Percentiles rank a stretch among this genome's conserved stretches.
Conservation (phyloP, 768 basidiomycete species). For the Melanogaster broomeanus region DNA sequence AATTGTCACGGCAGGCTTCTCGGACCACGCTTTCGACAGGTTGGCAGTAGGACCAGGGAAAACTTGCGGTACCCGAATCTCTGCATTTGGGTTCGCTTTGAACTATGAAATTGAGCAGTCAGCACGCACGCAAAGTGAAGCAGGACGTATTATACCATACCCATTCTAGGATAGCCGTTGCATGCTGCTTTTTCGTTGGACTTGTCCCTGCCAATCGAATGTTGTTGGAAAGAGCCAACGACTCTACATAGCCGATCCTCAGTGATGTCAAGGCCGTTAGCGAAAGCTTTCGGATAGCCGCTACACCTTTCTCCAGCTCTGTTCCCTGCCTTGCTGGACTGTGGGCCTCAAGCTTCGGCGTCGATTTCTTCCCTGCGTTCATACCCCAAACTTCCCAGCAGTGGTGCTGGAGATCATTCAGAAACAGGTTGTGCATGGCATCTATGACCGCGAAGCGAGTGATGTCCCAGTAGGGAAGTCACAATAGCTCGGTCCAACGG, state of each 20-base stretch:
- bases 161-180: too few relatives aligned
- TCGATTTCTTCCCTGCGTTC: not conserved
- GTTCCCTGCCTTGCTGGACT: not conserved
- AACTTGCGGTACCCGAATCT: not conserved
- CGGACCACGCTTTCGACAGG: constrained; percentile 2
- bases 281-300: not conserved
- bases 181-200: too few relatives aligned
- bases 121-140: too few relatives aligned
- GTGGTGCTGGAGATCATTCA: constrained; percentile 31
- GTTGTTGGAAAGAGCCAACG: not conserved
- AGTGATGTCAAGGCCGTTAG: not conserved
- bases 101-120: too few relatives aligned
- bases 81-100: not conserved
- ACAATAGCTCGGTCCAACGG: constrained; percentile 29
- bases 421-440: constrained; percentile 37
- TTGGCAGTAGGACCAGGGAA: not conserved
- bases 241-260: not conserved
- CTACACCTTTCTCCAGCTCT: not conserved
- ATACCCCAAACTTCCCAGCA: constrained; percentile 21
- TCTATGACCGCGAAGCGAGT: constrained; percentile 31
- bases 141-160: too few relatives aligned
- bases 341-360: not conserved
- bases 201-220: not conserved
- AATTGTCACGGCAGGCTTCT: not conserved
- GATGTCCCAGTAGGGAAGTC: constrained; percentile 37